Evolutionary conservation across 352 stramenopile species (phyloP).

Genomic region (Phytophthora quininea): DNA sequence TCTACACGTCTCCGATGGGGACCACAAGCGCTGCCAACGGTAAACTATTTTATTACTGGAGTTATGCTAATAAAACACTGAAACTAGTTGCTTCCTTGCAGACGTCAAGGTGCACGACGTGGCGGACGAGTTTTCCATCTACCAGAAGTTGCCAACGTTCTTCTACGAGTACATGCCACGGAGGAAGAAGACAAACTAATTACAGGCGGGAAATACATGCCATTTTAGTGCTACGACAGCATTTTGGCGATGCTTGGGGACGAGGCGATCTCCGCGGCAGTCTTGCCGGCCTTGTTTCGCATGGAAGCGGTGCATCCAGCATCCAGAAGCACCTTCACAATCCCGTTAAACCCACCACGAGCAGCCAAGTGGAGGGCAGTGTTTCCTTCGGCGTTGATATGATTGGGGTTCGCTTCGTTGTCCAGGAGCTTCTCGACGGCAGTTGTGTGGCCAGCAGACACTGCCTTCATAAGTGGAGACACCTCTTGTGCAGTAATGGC

Average conservation of each 20-base stretch:
- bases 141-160: conserved; percentile 87
- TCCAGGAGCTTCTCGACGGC: conserved; percentile 90
- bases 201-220: neutral
- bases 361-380: conserved; percentile 86
- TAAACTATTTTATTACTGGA: conserved; percentile 4
- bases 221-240: conserved; percentile 34
- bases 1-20: conserved; percentile 64
- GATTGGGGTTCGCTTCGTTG: conserved; percentile 70
- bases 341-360: conserved; percentile 71
- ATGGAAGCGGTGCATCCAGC: conserved; percentile 46
- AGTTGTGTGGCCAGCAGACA: conserved; percentile 77
- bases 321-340: conserved; percentile 75
- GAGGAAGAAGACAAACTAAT: conserved; percentile 60
- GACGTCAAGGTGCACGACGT: conserved; percentile 74
- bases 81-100: conserved; percentile 10
- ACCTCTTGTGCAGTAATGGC: conserved; percentile 73
- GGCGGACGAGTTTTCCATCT: conserved; percentile 82
- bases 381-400: conserved; percentile 79
- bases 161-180: conserved; percentile 89
- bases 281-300: conserved; percentile 85
- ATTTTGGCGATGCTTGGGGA: conserved; percentile 69
- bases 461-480: conserved; percentile 88
- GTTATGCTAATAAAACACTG: neutral
- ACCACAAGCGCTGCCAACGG: conserved; percentile 23
- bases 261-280: conserved; percentile 67